Conservation (phyloP, 805 yeast genomes). For the Lipomyces sp. region DNA sequence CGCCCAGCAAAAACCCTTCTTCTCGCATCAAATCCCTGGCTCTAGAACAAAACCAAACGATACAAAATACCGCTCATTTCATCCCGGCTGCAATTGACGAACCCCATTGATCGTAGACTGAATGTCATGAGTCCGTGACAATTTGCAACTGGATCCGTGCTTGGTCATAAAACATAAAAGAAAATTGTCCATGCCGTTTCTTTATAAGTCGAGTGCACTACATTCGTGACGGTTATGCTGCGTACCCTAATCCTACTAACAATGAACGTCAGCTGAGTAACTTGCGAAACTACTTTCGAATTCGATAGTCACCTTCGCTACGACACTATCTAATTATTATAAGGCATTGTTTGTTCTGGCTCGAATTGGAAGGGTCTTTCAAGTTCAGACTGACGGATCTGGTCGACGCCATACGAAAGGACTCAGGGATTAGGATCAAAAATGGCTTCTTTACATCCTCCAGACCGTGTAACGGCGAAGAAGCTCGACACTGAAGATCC, state of each 20-base stretch:
- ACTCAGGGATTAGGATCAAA: not conserved
- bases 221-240: too few relatives aligned
- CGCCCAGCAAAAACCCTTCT: constrained; percentile 32
- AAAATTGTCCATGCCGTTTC: not conserved
- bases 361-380: not conserved
- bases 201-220: too few relatives aligned
- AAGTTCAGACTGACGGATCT: not conserved
- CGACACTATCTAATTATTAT: too few relatives aligned
- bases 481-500: constrained; percentile 32
- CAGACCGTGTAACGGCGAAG: constrained; percentile 22
- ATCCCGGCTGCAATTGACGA: not conserved
- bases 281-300: too few relatives aligned
- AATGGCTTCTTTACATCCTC: not conserved
- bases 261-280: too few relatives aligned
- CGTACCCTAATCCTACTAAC: not conserved
- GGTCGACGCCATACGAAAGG: not conserved
- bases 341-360: not conserved
- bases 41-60: not conserved
- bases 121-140: not conserved
- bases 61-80: constrained; percentile 1
- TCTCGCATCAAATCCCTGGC: not conserved
- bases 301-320: too few relatives aligned
- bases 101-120: not conserved
- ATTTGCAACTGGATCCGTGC: not conserved
- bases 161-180: not conserved